Conservation (phyloP, 768 basidiomycete genomes). For the Sarcomyxa edulis region DNA sequence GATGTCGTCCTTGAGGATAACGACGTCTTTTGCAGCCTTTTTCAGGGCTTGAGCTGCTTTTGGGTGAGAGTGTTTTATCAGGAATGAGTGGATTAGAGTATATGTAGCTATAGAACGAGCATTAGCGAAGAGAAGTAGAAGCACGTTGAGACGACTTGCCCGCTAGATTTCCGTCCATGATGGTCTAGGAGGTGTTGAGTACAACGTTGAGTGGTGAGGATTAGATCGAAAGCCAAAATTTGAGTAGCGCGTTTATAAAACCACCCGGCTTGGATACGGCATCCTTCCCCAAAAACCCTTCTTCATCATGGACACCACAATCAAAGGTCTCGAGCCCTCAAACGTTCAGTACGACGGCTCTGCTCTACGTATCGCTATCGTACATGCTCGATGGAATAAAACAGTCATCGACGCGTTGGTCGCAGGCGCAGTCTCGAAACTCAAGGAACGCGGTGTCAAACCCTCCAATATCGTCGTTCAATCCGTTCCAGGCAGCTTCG, state of each 20-base stretch:
- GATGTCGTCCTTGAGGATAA: conserved; percentile 54
- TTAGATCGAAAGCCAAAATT: no score
- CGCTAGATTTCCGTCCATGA: conserved; percentile 49
- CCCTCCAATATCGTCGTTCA: conserved; percentile 86
- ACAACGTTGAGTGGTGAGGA: no score
- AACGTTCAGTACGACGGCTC: conserved; percentile 72
- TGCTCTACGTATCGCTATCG: conserved; percentile 78
- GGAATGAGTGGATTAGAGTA: conserved; percentile 69
- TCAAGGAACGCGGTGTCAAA: conserved; percentile 84
- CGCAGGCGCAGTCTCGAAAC: conserved; percentile 69
- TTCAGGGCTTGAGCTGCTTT: conserved; percentile 73
- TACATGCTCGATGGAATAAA: conserved; percentile 96
- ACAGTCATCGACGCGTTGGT: conserved; percentile 82
- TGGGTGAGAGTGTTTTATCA: conserved; percentile 55
- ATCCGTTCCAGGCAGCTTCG: conserved; percentile 92
- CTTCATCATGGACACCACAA: conserved; percentile 48
- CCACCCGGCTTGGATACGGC: no score
- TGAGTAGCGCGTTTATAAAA: conserved; percentile 16
- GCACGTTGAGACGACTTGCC: conserved; percentile 28
- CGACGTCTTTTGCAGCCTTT: conserved; percentile 62
- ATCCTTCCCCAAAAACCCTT: no score
- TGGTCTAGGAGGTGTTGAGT: background rate
- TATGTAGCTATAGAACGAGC: conserved; percentile 53
- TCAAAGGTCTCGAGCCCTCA: conserved; percentile 75
- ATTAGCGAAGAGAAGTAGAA: conserved; percentile 1